Evolutionary conservation across 2,329 filamentous ascomycete species (phyloP).

Genomic region (Pseudogymnoascus sp.): DNA sequence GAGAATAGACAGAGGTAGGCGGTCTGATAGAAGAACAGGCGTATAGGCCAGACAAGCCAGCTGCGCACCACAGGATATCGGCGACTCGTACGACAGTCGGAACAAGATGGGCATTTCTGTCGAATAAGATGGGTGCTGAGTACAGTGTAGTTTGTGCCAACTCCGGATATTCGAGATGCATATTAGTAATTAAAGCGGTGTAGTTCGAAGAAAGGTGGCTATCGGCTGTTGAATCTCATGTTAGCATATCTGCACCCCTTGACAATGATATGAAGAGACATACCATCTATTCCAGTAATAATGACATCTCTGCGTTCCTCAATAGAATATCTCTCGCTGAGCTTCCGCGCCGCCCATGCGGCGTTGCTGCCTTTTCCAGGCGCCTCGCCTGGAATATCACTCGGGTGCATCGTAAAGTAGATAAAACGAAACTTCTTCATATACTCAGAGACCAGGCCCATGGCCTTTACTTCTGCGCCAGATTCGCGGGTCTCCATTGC

Average conservation of each 20-base stretch:
- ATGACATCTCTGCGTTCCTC: conserved; percentile 52
- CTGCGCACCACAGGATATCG: conserved; percentile 65
- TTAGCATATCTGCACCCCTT: neutral
- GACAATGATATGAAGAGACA: conserved; percentile 24
- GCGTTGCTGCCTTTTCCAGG: conserved; percentile 71
- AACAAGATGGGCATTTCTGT: conserved; percentile 63
- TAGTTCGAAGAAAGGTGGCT: conserved; percentile 64
- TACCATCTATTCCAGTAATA: conserved; percentile 67
- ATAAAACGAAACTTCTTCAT: conserved; percentile 59
- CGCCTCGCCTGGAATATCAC: conserved; percentile 58
- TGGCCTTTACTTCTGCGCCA: conserved; percentile 54
- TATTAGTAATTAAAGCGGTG: conserved; percentile 56
- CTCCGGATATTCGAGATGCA: conserved; percentile 54
- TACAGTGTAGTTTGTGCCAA: conserved; percentile 59
- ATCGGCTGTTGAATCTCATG: conserved; percentile 44
- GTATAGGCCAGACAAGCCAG: conserved; percentile 63
- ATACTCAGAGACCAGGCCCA: conserved; percentile 54
- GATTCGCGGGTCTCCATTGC: conserved; percentile 66
- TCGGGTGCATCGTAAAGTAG: conserved; percentile 60
- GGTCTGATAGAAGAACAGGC: conserved; percentile 56
- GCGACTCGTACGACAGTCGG: conserved; percentile 63
- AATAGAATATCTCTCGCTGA: conserved; percentile 53
- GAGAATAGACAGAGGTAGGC: conserved; percentile 67
- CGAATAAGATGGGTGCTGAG: conserved; percentile 64
- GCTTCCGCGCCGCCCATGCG: conserved; percentile 60